phyloP scores from a whole-genome alignment of 768 basidiomycete genomes.

The Mycena metata region DNA sequence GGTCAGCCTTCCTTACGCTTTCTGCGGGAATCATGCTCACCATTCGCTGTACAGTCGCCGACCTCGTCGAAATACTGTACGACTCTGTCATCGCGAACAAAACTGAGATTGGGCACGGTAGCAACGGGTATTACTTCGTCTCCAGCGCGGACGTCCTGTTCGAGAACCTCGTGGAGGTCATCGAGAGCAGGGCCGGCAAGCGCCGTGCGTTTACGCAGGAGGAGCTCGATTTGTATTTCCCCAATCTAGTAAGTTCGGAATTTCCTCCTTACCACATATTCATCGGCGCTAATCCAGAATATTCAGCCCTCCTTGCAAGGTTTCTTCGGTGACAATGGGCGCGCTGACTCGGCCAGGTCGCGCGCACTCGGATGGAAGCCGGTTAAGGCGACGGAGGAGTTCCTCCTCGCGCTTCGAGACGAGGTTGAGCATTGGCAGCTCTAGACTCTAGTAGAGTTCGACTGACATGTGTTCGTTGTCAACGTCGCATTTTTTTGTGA shows the following conservation, averaged over 20 bases:
- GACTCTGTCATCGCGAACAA: not conserved
- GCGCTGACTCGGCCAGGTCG: constrained; percentile 42
- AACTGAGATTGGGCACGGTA: constrained; percentile 34
- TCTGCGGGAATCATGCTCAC: too few relatives aligned
- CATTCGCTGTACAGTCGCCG: constrained; percentile 22
- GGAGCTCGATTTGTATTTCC: constrained; percentile 45
- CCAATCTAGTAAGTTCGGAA: constrained; percentile 3
- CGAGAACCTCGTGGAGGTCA: constrained; percentile 29
- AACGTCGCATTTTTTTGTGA: too few relatives aligned
- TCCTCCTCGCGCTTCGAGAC: constrained; percentile 47
- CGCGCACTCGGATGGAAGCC: constrained; percentile 56
- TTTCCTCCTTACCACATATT: not conserved
- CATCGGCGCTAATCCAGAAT: not conserved
- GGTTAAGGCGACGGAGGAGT: constrained; percentile 47
- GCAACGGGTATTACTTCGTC: constrained; percentile 44
- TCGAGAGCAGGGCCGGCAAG: constrained; percentile 34
- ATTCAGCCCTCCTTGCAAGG: constrained; percentile 3
- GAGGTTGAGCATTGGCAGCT: constrained; percentile 42
- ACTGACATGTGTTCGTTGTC: too few relatives aligned
- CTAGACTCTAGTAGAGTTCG: too few relatives aligned
- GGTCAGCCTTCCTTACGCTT: constrained; percentile 5
- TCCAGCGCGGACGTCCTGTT: constrained; percentile 36
- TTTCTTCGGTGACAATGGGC: constrained; percentile 42
- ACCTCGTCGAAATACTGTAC: constrained; percentile 20
- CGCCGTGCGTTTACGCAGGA: constrained; percentile 44